These are phyloP conservation scores for Chlamydomonas incerta DNA, from an alignment of 139 green algal genomes.

Conservation along the genomic window DNA sequence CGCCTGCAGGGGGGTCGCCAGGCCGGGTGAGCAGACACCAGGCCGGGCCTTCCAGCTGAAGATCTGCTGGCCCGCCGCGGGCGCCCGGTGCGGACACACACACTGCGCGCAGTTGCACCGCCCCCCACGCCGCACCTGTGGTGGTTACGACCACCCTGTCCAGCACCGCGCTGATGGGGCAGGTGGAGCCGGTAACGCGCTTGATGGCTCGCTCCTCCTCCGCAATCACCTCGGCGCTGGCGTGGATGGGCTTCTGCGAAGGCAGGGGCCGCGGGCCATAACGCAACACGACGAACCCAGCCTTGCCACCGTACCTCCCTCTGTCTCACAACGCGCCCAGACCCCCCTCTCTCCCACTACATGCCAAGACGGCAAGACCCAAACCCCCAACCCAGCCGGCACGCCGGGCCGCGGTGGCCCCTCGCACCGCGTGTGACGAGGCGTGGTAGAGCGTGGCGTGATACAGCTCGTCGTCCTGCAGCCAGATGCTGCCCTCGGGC, in stretches of 20 bases:
- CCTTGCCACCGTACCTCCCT: no score
- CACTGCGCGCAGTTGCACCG: background rate
- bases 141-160: slow-evolving; percentile 70
- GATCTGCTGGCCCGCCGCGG: no score
- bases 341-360: background rate
- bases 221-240: slow-evolving; percentile 42
- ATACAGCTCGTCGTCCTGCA: slow-evolving; percentile 68
- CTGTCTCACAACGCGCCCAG: no score
- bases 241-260: slow-evolving; percentile 66
- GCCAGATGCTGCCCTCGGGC: slow-evolving; percentile 61
- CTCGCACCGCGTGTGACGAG: slow-evolving; percentile 67
- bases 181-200: slow-evolving; percentile 42
- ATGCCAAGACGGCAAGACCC: background rate
- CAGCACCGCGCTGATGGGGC: slow-evolving; percentile 69
- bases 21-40: no score
- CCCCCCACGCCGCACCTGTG: slow-evolving; percentile 41
- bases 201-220: slow-evolving; percentile 55
- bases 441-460: slow-evolving; percentile 80
- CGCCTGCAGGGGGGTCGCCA: slow-evolving; percentile 54
- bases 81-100: no score
- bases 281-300: no score
- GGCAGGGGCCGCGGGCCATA: no score
- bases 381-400: background rate
- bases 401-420: background rate
- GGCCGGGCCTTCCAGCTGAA: no score